Conservation (phyloP, 345 rosid species). For the Cochlearia excelsa region DNA sequence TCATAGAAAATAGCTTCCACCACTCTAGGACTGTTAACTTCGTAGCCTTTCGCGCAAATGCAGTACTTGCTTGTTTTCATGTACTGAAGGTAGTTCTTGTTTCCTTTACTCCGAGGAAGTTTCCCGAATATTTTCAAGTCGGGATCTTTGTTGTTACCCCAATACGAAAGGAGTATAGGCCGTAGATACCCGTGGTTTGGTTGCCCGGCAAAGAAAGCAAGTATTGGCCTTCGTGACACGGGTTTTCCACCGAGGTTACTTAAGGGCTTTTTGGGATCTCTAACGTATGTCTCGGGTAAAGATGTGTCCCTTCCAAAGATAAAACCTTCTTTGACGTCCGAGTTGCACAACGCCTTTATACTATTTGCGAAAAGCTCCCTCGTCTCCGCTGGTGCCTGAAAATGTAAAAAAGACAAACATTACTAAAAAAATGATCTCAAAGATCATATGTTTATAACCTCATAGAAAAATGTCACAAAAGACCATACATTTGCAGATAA, state of each 20-base stretch:
- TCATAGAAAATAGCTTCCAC: slow-evolving; percentile 89
- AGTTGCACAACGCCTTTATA: slow-evolving; percentile 82
- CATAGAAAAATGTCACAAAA: too few relatives aligned
- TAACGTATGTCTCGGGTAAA: slow-evolving; percentile 73
- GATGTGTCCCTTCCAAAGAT: slow-evolving; percentile 80
- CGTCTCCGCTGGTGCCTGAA: slow-evolving; percentile 80
- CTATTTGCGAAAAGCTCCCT: slow-evolving; percentile 53
- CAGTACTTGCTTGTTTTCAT: slow-evolving; percentile 96
- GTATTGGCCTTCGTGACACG: slow-evolving; percentile 55
- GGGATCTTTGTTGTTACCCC: slow-evolving; percentile 77
- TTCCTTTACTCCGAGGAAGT: slow-evolving; percentile 57
- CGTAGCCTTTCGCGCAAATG: slow-evolving; percentile 83
- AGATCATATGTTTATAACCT: background rate
- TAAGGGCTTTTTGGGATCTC: slow-evolving; percentile 48
- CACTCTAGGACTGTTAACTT: slow-evolving; percentile 91
- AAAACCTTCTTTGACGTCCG: slow-evolving; percentile 81
- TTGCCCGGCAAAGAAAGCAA: slow-evolving; percentile 86
- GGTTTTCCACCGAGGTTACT: slow-evolving; percentile 67
- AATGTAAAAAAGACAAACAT: slow-evolving; percentile 12
- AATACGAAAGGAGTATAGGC: slow-evolving; percentile 67
- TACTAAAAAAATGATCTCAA: background rate
- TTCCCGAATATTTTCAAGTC: slow-evolving; percentile 76
- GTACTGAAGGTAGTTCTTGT: slow-evolving; percentile 57
- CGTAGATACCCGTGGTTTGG: slow-evolving; percentile 76
- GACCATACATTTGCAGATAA: background rate